phyloP scores from a whole-genome alignment of 2,329 filamentous ascomycete genomes.

The Fusarium staphyleae region DNA sequence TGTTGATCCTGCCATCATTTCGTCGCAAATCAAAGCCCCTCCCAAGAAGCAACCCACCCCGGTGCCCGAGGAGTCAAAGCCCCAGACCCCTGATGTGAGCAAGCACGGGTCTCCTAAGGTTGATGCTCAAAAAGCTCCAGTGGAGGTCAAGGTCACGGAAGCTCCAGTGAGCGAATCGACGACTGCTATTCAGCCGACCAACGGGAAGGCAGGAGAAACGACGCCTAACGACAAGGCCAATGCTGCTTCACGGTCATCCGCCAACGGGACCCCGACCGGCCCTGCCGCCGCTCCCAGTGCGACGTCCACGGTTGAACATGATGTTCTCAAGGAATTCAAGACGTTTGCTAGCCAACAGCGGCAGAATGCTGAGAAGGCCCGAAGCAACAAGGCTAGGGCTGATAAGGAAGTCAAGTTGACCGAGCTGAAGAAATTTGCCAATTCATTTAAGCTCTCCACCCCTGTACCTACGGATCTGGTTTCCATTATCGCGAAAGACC shows the following conservation, averaged over 20 bases:
- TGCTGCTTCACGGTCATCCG: constrained; percentile 43
- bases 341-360: constrained; percentile 66
- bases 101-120: constrained; percentile 45
- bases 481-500: constrained; percentile 94
- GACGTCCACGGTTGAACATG: constrained; percentile 66
- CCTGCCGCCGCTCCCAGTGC: constrained; percentile 59
- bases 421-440: constrained; percentile 93
- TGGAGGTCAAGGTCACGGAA: constrained; percentile 42
- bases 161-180: constrained; percentile 41
- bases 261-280: constrained; percentile 51
- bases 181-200: constrained; percentile 41
- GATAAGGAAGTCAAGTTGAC: constrained; percentile 94
- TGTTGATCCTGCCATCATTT: constrained; percentile 89
- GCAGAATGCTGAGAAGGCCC: constrained; percentile 62
- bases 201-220: constrained; percentile 43
- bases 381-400: constrained; percentile 65
- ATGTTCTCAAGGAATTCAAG: constrained; percentile 70
- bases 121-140: constrained; percentile 37
- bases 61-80: constrained; percentile 38
- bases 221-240: constrained; percentile 41
- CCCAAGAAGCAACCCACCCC: constrained; percentile 48
- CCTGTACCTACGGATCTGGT: constrained; percentile 92
- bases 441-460: constrained; percentile 91
- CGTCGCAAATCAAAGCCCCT: constrained; percentile 71
- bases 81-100: constrained; percentile 33